Conservation (phyloP, 176 grass and related monocot genomes). For the Alloteropsis semialata region DNA sequence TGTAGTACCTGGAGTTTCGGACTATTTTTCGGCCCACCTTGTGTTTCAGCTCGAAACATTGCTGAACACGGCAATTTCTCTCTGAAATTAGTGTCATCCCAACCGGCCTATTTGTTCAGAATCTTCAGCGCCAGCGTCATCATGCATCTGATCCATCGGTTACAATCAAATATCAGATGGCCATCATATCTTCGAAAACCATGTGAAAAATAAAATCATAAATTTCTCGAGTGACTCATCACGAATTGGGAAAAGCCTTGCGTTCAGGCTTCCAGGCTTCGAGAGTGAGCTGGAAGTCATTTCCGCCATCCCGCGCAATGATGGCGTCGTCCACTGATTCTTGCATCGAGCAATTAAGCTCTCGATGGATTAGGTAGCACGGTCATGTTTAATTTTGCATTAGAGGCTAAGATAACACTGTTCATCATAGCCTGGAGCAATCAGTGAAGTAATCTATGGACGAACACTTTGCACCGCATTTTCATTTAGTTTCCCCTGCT, state of each 20-base stretch:
- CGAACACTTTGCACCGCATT: constrained; percentile 20
- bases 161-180: not conserved
- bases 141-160: not conserved
- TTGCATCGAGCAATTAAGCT: not conserved
- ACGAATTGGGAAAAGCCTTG: constrained; percentile 7
- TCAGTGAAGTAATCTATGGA: constrained; percentile 43
- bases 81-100: too few relatives aligned
- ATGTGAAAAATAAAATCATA: constrained; percentile 7
- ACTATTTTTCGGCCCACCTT: not conserved
- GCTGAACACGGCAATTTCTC: not conserved
- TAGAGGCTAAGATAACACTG: constrained; percentile 16
- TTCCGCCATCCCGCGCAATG: constrained; percentile 33
- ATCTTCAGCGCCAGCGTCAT: not conserved
- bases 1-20: too few relatives aligned
- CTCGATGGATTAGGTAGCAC: constrained; percentile 32
- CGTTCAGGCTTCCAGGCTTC: not conserved
- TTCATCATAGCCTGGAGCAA: constrained; percentile 32
- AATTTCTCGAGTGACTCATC: not conserved
- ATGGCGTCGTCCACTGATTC: constrained; percentile 35
- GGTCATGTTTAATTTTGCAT: constrained; percentile 19
- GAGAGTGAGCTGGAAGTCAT: constrained; percentile 38
- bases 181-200: not conserved
- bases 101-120: not conserved
- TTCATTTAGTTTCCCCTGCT: constrained; percentile 20
- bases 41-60: not conserved